Base-by-base conservation (phyloP, 495 filamentous ascomycete genomes). In the Aspergillus baeticus region DNA sequence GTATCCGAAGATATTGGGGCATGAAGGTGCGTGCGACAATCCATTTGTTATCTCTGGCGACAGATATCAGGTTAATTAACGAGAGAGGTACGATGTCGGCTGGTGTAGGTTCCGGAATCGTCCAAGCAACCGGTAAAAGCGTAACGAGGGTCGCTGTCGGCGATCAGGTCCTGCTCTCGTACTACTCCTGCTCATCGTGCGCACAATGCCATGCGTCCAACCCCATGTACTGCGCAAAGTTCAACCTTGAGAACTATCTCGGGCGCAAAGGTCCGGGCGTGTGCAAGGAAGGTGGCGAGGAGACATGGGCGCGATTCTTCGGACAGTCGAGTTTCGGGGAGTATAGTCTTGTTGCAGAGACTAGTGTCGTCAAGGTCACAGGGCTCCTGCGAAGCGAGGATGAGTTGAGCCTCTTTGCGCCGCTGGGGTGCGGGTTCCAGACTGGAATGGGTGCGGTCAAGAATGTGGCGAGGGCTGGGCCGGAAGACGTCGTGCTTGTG, bases 161-260 rank as follows among this genome's bases (percentile, higher is more conserved):
- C n/a, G 79, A 81, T 62, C 67, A 69, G 10, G 77, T 80, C 26
- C 69, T 78, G 38, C 63, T 78, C 33, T 73, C 71, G 10, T 78
- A 75, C 53, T 64, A 65, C 31, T 70, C 69, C 37, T 78, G 75
- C 61, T 39, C 60, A 7, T 23, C 63, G 8, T 78, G 75, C 51
- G 11, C 10, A 8, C 52, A 61, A 39, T 69, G 67, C 21, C 7
- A 42, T 8, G 55, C 54, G 8, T 31, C 35, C 0, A 62, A 65
- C 17, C 62, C 64, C 3, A 60, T 58, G 6, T 62, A 63, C 20
- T 76, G 74, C 49, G 34, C 63, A 48, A 49, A 23, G 34, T 74
- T 78, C 50, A 61, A 58, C 34, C 31, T 20, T 0, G 51, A 64
- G 50, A 78, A 77, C 57, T 74, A 70, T 55, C 39, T 60, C 36